Conservation (phyloP, 495 filamentous ascomycete genomes). For the Aeminium ludgeri region DNA sequence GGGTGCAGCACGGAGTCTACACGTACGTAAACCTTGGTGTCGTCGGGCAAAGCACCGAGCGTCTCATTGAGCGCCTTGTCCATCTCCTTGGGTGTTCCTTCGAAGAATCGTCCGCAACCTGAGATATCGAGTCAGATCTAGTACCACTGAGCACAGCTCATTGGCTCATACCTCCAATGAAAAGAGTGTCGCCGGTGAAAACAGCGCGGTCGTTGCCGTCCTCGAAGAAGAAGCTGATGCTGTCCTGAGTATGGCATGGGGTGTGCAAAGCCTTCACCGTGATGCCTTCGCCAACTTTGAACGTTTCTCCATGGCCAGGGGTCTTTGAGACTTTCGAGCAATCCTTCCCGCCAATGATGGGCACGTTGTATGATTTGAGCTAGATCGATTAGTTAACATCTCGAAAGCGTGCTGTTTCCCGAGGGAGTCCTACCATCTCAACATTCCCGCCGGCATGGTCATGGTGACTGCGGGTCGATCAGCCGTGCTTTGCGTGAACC, state of each 20-base stretch:
- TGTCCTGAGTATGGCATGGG: constrained; percentile 95
- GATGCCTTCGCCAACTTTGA: constrained; percentile 69
- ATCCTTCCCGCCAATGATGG: constrained; percentile 75
- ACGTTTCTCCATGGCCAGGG: constrained; percentile 54
- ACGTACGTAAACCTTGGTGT: constrained; percentile 76
- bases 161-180: constrained; percentile 60
- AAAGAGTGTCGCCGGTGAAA: constrained; percentile 92
- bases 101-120: constrained; percentile 97
- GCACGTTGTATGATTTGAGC: constrained; percentile 49
- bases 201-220: constrained; percentile 59
- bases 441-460: constrained; percentile 90
- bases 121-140: too few relatives aligned
- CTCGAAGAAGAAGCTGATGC: constrained; percentile 81
- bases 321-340: constrained; percentile 64
- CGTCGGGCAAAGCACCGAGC: constrained; percentile 64
- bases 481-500: constrained; percentile 1
- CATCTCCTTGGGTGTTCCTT: constrained; percentile 83
- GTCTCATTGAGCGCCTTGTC: constrained; percentile 77
- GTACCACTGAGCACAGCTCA: too few relatives aligned
- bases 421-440: constrained; percentile 39
- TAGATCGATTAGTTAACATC: constrained; percentile 24
- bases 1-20: not conserved
- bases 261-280: constrained; percentile 81
- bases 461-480: constrained; percentile 46
- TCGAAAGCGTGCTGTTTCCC: not conserved